Conservation (phyloP, 495 filamentous ascomycete genomes). For the Penicillium arizonense region DNA sequence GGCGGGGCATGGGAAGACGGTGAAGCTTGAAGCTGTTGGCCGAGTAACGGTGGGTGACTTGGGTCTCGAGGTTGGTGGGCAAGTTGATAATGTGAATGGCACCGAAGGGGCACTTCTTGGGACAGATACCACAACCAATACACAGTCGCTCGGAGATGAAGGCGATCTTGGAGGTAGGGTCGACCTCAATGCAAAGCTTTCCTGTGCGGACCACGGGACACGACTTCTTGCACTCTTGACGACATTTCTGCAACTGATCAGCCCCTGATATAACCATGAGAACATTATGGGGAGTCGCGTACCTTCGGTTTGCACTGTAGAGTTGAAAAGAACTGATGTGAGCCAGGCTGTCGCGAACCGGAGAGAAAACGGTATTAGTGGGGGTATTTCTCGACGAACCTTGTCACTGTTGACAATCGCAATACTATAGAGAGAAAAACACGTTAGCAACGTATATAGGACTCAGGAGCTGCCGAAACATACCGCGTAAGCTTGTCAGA, state of each 20-base stretch:
- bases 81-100: conserved; percentile 99
- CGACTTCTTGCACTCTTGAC: conserved; percentile 98
- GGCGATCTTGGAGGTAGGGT: conserved; percentile 85
- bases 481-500: conserved; percentile 86
- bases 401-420: conserved; percentile 98
- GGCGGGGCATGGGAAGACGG: conserved; percentile 89
- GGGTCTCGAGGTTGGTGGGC: conserved; percentile 95
- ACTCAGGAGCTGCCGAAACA: conserved; percentile 6
- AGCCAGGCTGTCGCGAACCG: conserved; percentile 22
- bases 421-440: conserved; percentile 59
- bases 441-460: conserved; percentile 12
- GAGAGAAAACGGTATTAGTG: conserved; percentile 25
- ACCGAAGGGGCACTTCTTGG: conserved; percentile 98
- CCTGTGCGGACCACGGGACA: conserved; percentile 97
- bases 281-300: conserved; percentile 16
- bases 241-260: conserved; percentile 66
- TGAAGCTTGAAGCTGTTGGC: conserved; percentile 99
- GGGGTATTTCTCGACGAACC: conserved; percentile 53
- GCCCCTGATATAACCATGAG: conserved; percentile 4
- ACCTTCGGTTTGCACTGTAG: conserved; percentile 96
- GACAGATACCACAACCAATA: conserved; percentile 98
- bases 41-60: conserved; percentile 97
- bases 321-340: conserved; percentile 22
- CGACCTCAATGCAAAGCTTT: conserved; percentile 96
- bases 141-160: conserved; percentile 95